Evolutionary conservation across 164 flowering plant species (phyloP).

Genomic region (Macadamia tetraphylla): DNA sequence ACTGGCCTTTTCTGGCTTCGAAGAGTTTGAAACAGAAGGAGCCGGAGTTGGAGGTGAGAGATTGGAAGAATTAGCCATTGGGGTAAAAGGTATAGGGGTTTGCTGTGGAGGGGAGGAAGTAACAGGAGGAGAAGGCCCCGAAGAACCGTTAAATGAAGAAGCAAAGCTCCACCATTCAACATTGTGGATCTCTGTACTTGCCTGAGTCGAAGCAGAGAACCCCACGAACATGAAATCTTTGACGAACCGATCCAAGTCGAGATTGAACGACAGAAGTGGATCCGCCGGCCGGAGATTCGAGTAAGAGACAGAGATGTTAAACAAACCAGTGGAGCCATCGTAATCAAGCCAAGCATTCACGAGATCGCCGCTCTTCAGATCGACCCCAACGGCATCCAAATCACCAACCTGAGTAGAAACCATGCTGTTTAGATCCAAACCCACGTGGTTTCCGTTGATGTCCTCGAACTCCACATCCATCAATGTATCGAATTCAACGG

Average conservation of each 20-base stretch:
- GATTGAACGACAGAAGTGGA: constrained; percentile 40
- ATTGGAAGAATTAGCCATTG: constrained; percentile 25
- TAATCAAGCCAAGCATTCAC: constrained; percentile 84
- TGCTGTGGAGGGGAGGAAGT: constrained; percentile 16
- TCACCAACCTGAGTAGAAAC: constrained; percentile 56
- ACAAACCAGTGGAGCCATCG: constrained; percentile 35
- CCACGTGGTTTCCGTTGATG: constrained; percentile 88
- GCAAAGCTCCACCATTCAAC: constrained; percentile 92
- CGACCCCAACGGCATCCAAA: constrained; percentile 45
- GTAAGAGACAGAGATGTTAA: constrained; percentile 58
- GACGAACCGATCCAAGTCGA: constrained; percentile 52
- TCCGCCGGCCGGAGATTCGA: constrained; percentile 54
- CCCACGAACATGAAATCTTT: constrained; percentile 80
- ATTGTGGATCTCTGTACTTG: constrained; percentile 83
- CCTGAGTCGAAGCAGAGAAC: constrained; percentile 88
- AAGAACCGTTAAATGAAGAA: constrained; percentile 39
- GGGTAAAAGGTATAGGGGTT: constrained; percentile 24
- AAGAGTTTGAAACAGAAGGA: constrained; percentile 23
- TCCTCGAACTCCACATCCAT: constrained; percentile 88
- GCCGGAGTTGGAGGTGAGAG: constrained; percentile 35
- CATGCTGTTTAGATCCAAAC: constrained; percentile 67
- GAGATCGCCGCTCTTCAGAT: constrained; percentile 67
- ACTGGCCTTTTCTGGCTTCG: constrained; percentile 10
- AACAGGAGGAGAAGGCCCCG: constrained; percentile 24
- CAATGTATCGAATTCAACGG: constrained; percentile 85